Base-by-base conservation (phyloP, 805 yeast species). In the Brettanomyces bruxellensis region DNA sequence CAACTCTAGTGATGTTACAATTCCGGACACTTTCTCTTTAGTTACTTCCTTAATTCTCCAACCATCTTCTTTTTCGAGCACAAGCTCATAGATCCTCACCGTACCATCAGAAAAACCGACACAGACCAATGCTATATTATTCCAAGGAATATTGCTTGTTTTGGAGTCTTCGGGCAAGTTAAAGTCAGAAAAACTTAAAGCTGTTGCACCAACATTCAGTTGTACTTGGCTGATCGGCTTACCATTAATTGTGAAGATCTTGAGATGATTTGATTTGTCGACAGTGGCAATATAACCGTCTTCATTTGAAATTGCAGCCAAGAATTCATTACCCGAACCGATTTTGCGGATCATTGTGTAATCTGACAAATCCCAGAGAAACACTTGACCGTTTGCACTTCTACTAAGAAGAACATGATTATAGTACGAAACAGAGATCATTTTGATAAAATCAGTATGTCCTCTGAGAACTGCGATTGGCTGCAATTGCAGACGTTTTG, bases 291-390 rank as follows among this genome's bases (percentile, higher is more conserved):
- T 69, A 40, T 68, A 65, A 0, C 88, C 90, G 1, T 77, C 63
- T 41, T 73, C 77, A 53, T 74, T 70, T 0, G 83, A 76, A 24
- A 81, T 70, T 3, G 76, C 67, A 4, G 71, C 59, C 13, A 67
- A 58, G 5, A 48, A 53, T 5, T 49, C 44, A 7, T 56, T 25
- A 3, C 22, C 49, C 5, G 58, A 49, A 36, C 41, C 40, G 12
- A 59, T 51, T 41, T 59, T 57, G 47, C 86, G 62, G 3, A 84
- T 72, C 39, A 73, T 70, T 44, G 71, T 71, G 44, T 68, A 69
- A 30, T 80, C 58, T 2, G 79, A 70, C 37, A 79, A 52, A 54
- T 86, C 87, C 91, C 95, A 86, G 4, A 80, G 51, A 18, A 71
- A 70, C 2, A 79, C 75, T 2, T 60, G 59, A 1, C 95, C 91